Evolutionary conservation across 2,329 filamentous ascomycete genomes (phyloP), one percentile per base, ranked within the genome.

Genomic region (Canariomyces notabilis): DNA sequence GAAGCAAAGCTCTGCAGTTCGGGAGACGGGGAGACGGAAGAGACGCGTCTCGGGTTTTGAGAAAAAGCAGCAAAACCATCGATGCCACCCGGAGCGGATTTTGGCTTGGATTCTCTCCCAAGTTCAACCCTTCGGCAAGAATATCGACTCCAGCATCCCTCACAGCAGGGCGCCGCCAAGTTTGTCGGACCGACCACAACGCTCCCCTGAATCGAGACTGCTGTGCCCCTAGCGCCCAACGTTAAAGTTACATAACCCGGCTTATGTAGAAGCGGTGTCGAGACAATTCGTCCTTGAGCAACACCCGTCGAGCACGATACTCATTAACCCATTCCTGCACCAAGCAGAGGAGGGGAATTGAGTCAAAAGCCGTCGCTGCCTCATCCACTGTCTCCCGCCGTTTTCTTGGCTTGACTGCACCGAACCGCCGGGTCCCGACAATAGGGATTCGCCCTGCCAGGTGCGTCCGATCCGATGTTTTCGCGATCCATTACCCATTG

Each of bases 241-340:
- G n/a, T n/a, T n/a, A n/a, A n/a, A n/a, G n/a, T n/a, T n/a, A n/a
- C n/a, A n/a, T n/a, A n/a, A n/a, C n/a, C n/a, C n/a, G n/a, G n/a
- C n/a, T n/a, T n/a, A n/a, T n/a, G n/a, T n/a, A n/a, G n/a, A n/a
- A n/a, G n/a, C n/a, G n/a, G n/a, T n/a, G n/a, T n/a, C n/a, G n/a
- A n/a, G n/a, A n/a, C n/a, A n/a, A n/a, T n/a, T n/a, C n/a, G n/a
- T n/a, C n/a, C 22, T 37, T 37, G 46, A 40, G 37, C 41, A 41
- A 48, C 46, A 41, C 33, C 46, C 40, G 20, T 18, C 22, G 12
- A 15, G n/a, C 32, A 15, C 41, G n/a, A n/a, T n/a, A n/a, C n/a
- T n/a, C n/a, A n/a, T n/a, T n/a, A n/a, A n/a, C n/a, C n/a, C n/a
- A n/a, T n/a, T n/a, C n/a, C n/a, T n/a, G 14, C 26, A 29, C 26